Evolutionary conservation across 148 eudicot genomes (phyloP).

Genomic region (Fagopyrum homotropicum): DNA sequence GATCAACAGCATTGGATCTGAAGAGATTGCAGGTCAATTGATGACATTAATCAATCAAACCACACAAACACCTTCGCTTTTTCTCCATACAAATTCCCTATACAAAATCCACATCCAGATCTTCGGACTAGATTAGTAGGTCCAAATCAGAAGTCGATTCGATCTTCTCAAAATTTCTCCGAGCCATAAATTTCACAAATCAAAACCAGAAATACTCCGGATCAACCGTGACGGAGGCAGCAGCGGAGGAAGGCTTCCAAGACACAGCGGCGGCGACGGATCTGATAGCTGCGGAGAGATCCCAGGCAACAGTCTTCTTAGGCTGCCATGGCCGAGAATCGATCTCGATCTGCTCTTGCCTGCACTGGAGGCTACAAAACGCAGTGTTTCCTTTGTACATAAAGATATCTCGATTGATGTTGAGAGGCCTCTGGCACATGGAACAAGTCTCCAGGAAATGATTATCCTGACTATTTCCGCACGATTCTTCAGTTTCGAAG

Average conservation of each 20-base stretch:
- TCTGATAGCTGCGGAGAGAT: conserved; percentile 9
- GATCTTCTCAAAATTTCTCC: neutral
- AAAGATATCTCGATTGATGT: neutral
- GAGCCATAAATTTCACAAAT: neutral
- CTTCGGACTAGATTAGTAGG: neutral
- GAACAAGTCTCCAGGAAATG: conserved; percentile 2
- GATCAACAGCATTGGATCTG: neutral
- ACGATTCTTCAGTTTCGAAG: conserved; percentile 4
- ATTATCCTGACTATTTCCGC: neutral
- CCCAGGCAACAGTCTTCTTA: neutral
- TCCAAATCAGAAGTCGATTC: neutral
- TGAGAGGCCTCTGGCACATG: conserved; percentile 6
- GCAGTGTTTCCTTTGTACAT: conserved; percentile 8
- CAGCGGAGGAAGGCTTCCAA: neutral
- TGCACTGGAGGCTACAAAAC: neutral
- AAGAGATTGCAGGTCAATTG: neutral
- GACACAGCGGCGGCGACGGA: conserved; percentile 1
- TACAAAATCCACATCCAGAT: conserved; percentile 1
- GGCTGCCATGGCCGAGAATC: conserved; percentile 6
- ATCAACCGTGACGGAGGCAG: neutral
- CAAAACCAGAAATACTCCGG: conserved; percentile 13
- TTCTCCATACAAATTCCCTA: neutral
- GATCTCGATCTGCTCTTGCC: conserved; percentile 14
- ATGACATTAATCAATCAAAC: neutral
- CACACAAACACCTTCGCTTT: neutral